Evolutionary conservation across 805 yeast species (phyloP), one percentile per base, ranked within the genome.

Genomic region (Saturnispora galanensis): DNA sequence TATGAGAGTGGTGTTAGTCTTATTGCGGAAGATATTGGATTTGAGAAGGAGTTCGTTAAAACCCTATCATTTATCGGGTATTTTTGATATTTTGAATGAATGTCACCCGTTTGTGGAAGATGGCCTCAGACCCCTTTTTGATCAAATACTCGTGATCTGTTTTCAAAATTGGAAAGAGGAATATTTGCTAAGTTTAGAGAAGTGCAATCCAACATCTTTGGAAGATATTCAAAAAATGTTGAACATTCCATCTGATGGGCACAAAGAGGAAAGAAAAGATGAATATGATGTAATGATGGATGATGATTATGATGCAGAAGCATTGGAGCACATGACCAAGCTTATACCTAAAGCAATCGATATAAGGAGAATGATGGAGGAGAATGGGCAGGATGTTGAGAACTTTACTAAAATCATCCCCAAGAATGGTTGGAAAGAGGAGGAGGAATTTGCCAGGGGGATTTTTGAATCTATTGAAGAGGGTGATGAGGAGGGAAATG

Each of bases 331-430:
- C 5, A 46, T 61, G 46, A 61, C 65, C 1, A 57, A 54, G 55
- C 52, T 60, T 18, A 42, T 59, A 11, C 59, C 57, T 2, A 52
- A 42, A 26, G 47, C 44, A 37, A 53, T 37, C 13, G 43, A 34
- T 7, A 38, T 38, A 11, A 6, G n/a, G 26, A 31, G 16, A 21
- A 13, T 18, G 31, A 26, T 41, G 44, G 11, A 39, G 44, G 10
- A 40, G 39, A 7, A 43, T 50, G n/a, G 55, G 3, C 21, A 31
- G 6, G 16, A 46, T 35, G 32, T 41, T n/a, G 47, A 63, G 5
- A 70, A 65, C 46, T 62, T 67, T 65, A 65, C 71, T 0, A 66
- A 61, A 66, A 55, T 67, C 2, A 50, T 64, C 43, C 68, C 71
- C 1, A 56, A 50, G 13, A 36, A 13, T 6, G 31, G 18, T 3